Evolutionary conservation across 805 yeast species (phyloP).

Genomic region (Metschnikowia similis): DNA sequence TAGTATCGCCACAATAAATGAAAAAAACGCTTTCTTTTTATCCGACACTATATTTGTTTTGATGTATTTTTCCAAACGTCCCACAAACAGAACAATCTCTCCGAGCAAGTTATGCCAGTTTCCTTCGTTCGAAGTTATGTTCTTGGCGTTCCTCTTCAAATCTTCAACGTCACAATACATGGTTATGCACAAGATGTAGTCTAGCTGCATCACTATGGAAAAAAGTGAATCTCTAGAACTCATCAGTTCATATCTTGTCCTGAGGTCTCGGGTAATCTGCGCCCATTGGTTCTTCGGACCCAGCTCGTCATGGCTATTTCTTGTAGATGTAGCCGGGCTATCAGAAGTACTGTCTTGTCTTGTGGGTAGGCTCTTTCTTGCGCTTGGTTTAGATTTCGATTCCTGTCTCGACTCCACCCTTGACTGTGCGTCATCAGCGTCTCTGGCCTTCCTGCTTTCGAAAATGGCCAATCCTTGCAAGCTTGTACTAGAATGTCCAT

Average conservation of each 20-base stretch:
- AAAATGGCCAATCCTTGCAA: slow-evolving; percentile 13
- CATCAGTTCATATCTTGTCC: slow-evolving; percentile 5
- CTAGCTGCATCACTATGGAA: slow-evolving; percentile 17
- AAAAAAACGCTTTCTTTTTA: slow-evolving; percentile 11
- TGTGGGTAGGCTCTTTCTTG: background rate
- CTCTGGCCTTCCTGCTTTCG: slow-evolving; percentile 5
- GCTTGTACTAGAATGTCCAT: slow-evolving; percentile 13
- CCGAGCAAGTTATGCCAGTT: slow-evolving; percentile 12
- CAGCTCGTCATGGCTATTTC: background rate
- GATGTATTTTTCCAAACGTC: slow-evolving; percentile 14
- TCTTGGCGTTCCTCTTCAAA: background rate
- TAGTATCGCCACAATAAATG: slow-evolving; percentile 23
- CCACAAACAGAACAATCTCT: slow-evolving; percentile 13
- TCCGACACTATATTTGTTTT: slow-evolving; percentile 12
- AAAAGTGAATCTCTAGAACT: slow-evolving; percentile 17
- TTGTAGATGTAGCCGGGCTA: background rate
- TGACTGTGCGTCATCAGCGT: background rate
- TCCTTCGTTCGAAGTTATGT: background rate
- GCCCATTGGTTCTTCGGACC: slow-evolving; percentile 3
- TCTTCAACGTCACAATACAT: slow-evolving; percentile 10
- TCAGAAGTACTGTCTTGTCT: background rate
- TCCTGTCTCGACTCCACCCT: background rate
- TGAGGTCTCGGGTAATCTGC: slow-evolving; percentile 7
- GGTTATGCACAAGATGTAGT: slow-evolving; percentile 12
- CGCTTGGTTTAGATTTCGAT: background rate